Percentiles rank a stretch among this genome's conserved stretches.
Evolutionary conservation across 208 protist species (phyloP).

Genomic region (Trypanosoma vivax): DNA sequence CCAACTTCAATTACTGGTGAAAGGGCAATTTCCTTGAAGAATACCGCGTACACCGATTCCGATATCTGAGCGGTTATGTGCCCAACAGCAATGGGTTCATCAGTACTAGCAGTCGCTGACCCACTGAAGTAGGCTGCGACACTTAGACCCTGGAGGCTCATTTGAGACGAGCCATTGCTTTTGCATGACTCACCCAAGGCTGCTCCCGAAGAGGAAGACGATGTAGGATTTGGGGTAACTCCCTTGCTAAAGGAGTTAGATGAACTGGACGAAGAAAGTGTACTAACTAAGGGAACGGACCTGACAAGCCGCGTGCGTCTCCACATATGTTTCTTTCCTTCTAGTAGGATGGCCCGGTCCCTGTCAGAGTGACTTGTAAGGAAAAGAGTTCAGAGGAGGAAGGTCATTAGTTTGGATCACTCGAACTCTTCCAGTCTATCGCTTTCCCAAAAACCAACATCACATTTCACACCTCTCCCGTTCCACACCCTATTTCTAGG

Average conservation of each 20-base stretch:
- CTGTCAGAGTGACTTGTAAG: no score
- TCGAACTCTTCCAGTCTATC: no score
- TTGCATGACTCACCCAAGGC: neutral
- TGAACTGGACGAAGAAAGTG: neutral
- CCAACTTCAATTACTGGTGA: slow-evolving; percentile 72
- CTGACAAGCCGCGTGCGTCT: neutral
- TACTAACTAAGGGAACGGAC: neutral
- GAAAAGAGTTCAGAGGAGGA: no score
- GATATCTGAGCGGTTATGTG: slow-evolving; percentile 71
- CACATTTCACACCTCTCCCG: no score
- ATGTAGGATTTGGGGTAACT: neutral
- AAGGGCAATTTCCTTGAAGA: slow-evolving; percentile 44
- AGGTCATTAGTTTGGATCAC: no score
- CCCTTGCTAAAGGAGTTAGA: no score
- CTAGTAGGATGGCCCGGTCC: neutral
- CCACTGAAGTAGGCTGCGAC: slow-evolving; percentile 40
- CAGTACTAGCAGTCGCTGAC: slow-evolving; percentile 45
- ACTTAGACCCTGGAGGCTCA: slow-evolving; percentile 47
- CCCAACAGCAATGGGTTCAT: slow-evolving; percentile 72
- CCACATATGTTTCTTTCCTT: neutral
- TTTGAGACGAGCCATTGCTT: slow-evolving; percentile 22
- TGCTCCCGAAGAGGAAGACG: neutral
- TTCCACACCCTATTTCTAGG: no score
- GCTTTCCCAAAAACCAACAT: no score
- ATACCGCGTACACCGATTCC: slow-evolving; percentile 61